Evolutionary conservation across 2,329 filamentous ascomycete genomes (phyloP).

Genomic region (Trichothecium roseum): DNA sequence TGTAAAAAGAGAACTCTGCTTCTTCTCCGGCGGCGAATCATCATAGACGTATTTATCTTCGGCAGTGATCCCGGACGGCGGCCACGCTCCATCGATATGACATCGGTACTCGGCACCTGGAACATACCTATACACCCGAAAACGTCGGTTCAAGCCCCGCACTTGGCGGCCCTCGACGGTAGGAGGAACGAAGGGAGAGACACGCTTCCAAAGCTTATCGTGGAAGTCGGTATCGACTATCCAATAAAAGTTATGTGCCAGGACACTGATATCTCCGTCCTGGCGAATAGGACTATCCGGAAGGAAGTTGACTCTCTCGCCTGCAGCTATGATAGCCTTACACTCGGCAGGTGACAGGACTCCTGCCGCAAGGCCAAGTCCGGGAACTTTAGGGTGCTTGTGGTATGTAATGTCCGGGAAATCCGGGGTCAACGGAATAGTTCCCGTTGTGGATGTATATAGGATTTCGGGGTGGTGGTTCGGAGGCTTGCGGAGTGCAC

Average conservation of each 20-base stretch:
- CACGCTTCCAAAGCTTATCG: slow-evolving; percentile 51
- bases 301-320: slow-evolving; percentile 53
- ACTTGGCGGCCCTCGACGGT: slow-evolving; percentile 44
- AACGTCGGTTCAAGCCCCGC: slow-evolving; percentile 57
- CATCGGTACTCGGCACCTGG: slow-evolving; percentile 62
- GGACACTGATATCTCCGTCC: slow-evolving; percentile 53
- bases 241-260: slow-evolving; percentile 70
- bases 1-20: slow-evolving; percentile 58
- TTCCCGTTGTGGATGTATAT: slow-evolving; percentile 48
- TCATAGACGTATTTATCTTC: slow-evolving; percentile 56
- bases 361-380: slow-evolving; percentile 47
- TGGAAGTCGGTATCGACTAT: slow-evolving; percentile 54
- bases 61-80: slow-evolving; percentile 52
- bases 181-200: slow-evolving; percentile 46
- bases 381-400: slow-evolving; percentile 52
- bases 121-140: slow-evolving; percentile 63
- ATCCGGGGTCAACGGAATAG: slow-evolving; percentile 38
- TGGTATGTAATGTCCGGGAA: slow-evolving; percentile 40
- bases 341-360: slow-evolving; percentile 54
- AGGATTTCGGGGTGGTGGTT: slow-evolving; percentile 58
- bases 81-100: slow-evolving; percentile 65
- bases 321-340: slow-evolving; percentile 54
- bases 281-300: slow-evolving; percentile 58
- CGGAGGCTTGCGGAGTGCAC: slow-evolving; percentile 51
- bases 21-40: slow-evolving; percentile 44